phyloP scores from a whole-genome alignment of 2,329 filamentous ascomycete species.

The Lasiodiplodia sp. region DNA sequence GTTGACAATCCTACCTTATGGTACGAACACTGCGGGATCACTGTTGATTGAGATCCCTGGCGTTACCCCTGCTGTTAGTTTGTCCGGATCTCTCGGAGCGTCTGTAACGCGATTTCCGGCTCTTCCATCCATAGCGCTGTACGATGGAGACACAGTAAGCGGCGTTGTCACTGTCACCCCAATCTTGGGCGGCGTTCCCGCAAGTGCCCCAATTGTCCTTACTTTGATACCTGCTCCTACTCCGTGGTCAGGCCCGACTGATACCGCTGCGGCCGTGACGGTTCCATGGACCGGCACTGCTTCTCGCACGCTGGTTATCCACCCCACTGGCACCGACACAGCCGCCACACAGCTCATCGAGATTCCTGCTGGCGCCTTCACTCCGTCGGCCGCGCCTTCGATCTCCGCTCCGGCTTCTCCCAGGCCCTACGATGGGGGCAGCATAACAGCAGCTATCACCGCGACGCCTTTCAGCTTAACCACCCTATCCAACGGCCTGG shows the following conservation, averaged over 20 bases:
- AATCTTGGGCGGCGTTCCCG: neutral
- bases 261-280: neutral
- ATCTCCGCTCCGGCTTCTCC: neutral
- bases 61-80: neutral
- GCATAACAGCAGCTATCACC: neutral
- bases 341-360: neutral
- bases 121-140: neutral
- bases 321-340: neutral
- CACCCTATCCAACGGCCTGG: neutral
- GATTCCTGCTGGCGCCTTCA: neutral
- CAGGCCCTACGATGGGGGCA: neutral
- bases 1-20: neutral
- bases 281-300: neutral
- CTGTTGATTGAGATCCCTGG: neutral
- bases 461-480: neutral
- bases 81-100: too few species aligned
- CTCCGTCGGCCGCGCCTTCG: neutral
- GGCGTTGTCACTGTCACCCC: neutral
- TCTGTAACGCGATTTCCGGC: neutral
- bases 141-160: neutral
- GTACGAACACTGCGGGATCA: neutral
- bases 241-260: neutral
- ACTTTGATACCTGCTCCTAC: neutral
- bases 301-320: neutral
- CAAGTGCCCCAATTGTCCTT: neutral